Evolutionary conservation across 148 eudicot genomes (phyloP).

Genomic region (Polygonum aviculare): DNA sequence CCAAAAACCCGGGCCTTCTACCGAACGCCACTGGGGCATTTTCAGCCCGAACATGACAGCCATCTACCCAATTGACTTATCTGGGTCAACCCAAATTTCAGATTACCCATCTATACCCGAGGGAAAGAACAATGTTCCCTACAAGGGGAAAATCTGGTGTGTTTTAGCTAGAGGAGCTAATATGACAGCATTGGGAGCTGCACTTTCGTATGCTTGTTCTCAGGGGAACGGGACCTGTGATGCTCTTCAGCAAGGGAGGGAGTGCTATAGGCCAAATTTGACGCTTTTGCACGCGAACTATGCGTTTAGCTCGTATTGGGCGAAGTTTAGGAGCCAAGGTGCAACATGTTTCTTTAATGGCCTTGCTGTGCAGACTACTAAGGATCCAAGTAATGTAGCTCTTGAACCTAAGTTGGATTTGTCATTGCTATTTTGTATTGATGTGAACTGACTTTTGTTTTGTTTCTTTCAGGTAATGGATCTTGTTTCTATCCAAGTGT

Average conservation of each 20-base stretch:
- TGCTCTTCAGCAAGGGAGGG: slow-evolving; percentile 50
- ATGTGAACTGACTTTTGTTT: background rate
- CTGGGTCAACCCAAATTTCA: slow-evolving; percentile 40
- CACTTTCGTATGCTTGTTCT: slow-evolving; percentile 65
- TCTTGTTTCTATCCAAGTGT: slow-evolving; percentile 8
- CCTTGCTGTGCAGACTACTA: slow-evolving; percentile 48
- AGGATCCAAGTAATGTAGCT: slow-evolving; percentile 72
- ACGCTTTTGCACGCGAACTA: slow-evolving; percentile 55
- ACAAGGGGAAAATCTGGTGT: slow-evolving; percentile 82
- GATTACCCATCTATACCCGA: slow-evolving; percentile 38
- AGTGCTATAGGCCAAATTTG: slow-evolving; percentile 60
- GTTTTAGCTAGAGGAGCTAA: slow-evolving; percentile 39
- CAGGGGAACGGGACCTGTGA: slow-evolving; percentile 87
- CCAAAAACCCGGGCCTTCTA: slow-evolving; percentile 64
- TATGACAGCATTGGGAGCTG: slow-evolving; percentile 41
- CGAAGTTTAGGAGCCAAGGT: slow-evolving; percentile 49
- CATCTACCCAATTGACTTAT: slow-evolving; percentile 62
- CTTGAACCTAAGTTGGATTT: background rate
- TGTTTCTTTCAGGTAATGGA: slow-evolving; percentile 2
- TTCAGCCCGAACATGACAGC: slow-evolving; percentile 51
- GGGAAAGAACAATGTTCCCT: slow-evolving; percentile 49
- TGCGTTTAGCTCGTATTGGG: slow-evolving; percentile 89
- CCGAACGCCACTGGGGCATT: slow-evolving; percentile 84
- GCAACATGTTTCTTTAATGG: slow-evolving; percentile 76
- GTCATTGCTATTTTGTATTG: background rate